Base-by-base conservation (phyloP, 768 basidiomycete genomes). In the Hirschioporus abietinus region DNA sequence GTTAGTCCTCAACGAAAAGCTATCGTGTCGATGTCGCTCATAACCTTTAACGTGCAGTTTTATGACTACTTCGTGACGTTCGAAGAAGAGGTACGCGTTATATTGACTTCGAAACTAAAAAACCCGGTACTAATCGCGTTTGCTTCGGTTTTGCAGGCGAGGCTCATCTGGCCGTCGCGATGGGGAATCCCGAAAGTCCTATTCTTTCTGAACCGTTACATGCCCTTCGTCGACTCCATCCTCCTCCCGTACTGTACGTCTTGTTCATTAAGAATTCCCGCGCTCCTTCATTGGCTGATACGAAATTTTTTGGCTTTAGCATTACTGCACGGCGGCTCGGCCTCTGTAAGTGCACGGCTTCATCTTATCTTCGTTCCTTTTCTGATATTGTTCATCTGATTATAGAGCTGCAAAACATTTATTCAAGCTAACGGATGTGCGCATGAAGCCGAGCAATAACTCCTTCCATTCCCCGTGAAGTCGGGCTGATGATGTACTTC, bases 181-280 rank as follows among this genome's bases (percentile, higher is more conserved):
- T 71, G 68, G 68, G 64, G 35, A 24, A 34, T 61, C 30, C 64
- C 61, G 15, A 72, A 72, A 63, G 34, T 68, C 18, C 67, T 72
- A 25, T 72, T 67, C 62, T 36, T 72, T 7, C 52, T 72, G 52
- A 68, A 66, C 17, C 66, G 70, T n/a, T 72, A 72, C 58, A 18
- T 67, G 30, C 57, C 63, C 23, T 68, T 70, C 35, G 57, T 68
- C n/a, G 69, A 70, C 58, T 52, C 42, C 15, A 20, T 52, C 42
- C 42, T 52, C 15, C 42, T 52, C 12, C 42, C 42, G 42, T 52
- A 52, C 42, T 52, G 42, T 52, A 52, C 42, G 42, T 52, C 20
- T 10, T 10, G 15, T 52, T 52, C 15, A 15, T 20, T 52, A 15
- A 30, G 30, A 20, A 52, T 3, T 52, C 12, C 42, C 42, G 42